These are phyloP conservation scores for Talaromyces sp. DNA, from an alignment of 2,329 filamentous ascomycete genomes.

Conservation along the genomic window DNA sequence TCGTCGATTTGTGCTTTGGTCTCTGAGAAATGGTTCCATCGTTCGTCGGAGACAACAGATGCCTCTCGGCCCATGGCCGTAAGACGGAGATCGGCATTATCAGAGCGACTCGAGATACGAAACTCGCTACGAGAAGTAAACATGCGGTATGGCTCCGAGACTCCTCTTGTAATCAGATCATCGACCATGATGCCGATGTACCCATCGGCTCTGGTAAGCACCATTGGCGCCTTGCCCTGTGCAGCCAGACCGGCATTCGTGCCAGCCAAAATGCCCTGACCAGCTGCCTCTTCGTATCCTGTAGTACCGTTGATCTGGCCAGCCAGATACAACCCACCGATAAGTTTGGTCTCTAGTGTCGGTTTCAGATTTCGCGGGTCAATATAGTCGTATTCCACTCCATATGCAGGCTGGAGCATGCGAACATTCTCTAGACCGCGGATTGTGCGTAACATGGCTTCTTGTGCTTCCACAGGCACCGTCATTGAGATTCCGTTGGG, in stretches of 20 bases:
- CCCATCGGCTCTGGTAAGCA: conserved; percentile 76
- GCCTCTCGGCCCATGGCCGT: conserved; percentile 73
- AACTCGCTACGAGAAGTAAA: conserved; percentile 96
- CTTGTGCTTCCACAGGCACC: conserved; percentile 82
- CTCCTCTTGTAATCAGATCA: conserved; percentile 93
- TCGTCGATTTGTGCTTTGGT: conserved; percentile 66
- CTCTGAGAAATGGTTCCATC: conserved; percentile 70
- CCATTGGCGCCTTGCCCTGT: conserved; percentile 62
- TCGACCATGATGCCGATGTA: conserved; percentile 99
- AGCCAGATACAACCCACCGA: conserved; percentile 82
- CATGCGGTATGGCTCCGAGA: conserved; percentile 97
- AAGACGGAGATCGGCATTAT: conserved; percentile 88
- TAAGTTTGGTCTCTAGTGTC: conserved; percentile 92
- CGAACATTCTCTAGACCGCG: conserved; percentile 81
- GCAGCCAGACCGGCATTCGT: conserved; percentile 89
- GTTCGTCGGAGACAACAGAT: conserved; percentile 73
- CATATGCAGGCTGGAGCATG: conserved; percentile 95
- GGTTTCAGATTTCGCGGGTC: conserved; percentile 83
- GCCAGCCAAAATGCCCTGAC: conserved; percentile 86
- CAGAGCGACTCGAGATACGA: conserved; percentile 84
- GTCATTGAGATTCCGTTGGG: conserved; percentile 98
- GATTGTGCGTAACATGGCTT: conserved; percentile 79
- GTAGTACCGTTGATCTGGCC: conserved; percentile 99
- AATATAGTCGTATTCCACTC: conserved; percentile 98
- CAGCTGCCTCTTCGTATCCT: conserved; percentile 95